Evolutionary conservation across 2,329 filamentous ascomycete species (phyloP), one percentile per base, ranked within the genome.

Genomic region (Monosporascus cannonballus): DNA sequence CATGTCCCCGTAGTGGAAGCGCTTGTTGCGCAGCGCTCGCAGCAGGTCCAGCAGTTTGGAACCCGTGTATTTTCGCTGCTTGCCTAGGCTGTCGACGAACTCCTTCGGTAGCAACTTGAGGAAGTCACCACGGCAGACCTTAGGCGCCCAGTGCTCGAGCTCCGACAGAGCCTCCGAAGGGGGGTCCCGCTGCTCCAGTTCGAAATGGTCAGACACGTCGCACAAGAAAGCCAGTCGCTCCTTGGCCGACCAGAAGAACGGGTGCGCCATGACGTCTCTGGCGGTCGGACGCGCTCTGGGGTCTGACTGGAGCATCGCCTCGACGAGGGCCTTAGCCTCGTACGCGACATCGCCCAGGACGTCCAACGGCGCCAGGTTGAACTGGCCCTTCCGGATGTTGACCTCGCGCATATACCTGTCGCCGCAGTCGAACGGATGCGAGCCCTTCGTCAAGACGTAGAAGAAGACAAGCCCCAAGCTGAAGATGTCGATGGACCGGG

Each of bases 1-100:
- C 89, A 99, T 93, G 68, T 99, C 94, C 65, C 96, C 92, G 68
- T 96, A 99, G 67, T 99, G 94, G 59, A 97, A 96, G 63, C 89
- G 89, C 80, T 99, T 99, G 72, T 99, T 99, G 24, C 94, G 80
- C 52, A 99, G 75, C 1, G 93, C 94, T 2, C 94, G 82, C 20
- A 99, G 74, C 22, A 99, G 77, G 70, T 99, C 94, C 51, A 99
- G 73, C 66, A 99, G 81, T 47, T 84, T 82, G 1, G 83, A 80
- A 0, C 92, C 92, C 0, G 88, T 94, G 71, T 99, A 99, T 71
- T 96, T 96, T 64, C 93, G 83, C 72, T 97, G 93, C 72, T 95
- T 96, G 54, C 91, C 92, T 6, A 97, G 78, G 2, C 87, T 93
- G 39, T 95, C 90, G 56, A 95, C 86, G 68, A 97, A 97, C 34